These are phyloP conservation scores for Podila verticillata DNA, from an alignment of 192 early-diverging fungal genomes.

Conservation along the genomic window DNA sequence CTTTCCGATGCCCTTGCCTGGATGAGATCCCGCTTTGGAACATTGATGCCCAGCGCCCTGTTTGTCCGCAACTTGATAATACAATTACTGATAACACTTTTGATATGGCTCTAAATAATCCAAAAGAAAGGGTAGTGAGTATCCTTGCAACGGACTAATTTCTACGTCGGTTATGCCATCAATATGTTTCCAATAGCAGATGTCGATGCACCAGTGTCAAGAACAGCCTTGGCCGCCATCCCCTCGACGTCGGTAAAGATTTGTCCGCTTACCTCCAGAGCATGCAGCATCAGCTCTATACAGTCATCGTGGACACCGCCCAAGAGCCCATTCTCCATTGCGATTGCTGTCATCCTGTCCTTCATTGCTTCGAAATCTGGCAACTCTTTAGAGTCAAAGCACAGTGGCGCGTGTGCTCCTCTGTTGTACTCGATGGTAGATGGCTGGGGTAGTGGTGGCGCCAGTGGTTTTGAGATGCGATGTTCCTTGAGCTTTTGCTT, in stretches of 20 bases:
- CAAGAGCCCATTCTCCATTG: conserved; percentile 72
- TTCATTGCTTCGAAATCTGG: conserved; percentile 71
- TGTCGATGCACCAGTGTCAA: no score
- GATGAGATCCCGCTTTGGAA: conserved; percentile 8
- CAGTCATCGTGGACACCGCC: conserved; percentile 70
- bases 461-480: conserved; percentile 29
- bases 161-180: no score
- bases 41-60: conserved; percentile 64
- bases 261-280: conserved; percentile 61
- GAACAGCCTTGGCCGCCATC: no score
- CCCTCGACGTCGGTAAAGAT: no score
- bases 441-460: conserved; percentile 25
- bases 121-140: neutral
- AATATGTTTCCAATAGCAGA: no score
- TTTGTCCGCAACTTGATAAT: conserved; percentile 73
- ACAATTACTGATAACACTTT: conserved; percentile 72
- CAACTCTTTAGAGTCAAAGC: conserved; percentile 71
- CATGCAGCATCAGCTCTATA: conserved; percentile 72
- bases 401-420: conserved; percentile 74
- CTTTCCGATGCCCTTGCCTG: conserved; percentile 51
- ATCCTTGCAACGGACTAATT: neutral
- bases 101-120: conserved; percentile 63
- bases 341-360: conserved; percentile 73
- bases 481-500: conserved; percentile 42
- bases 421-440: conserved; percentile 64